Conservation (phyloP, 1,139 yeast species). For the Candida tropicalis region DNA sequence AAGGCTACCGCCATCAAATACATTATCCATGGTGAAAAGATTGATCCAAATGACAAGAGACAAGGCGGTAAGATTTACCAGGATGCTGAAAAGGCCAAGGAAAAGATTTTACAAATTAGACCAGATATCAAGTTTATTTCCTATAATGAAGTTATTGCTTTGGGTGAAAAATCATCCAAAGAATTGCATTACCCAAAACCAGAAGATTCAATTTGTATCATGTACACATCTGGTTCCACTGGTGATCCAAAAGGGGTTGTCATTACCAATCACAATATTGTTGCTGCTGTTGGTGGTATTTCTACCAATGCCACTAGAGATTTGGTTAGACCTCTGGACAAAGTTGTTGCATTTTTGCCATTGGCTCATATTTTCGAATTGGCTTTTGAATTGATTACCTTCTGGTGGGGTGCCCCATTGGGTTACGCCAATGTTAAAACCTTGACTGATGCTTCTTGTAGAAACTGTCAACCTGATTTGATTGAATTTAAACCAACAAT, state of each 20-base stretch:
- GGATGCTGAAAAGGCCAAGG: constrained; percentile 58
- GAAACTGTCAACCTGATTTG: constrained; percentile 87
- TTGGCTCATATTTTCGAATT: constrained; percentile 95
- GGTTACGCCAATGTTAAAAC: constrained; percentile 97
- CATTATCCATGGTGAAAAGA: constrained; percentile 70
- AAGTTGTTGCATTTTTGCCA: constrained; percentile 87
- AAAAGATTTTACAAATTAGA: constrained; percentile 59
- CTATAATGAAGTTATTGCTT: constrained; percentile 62
- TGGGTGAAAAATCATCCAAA: constrained; percentile 57
- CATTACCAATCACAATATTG: constrained; percentile 71
- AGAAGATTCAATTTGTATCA: constrained; percentile 83
- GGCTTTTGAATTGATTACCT: constrained; percentile 74
- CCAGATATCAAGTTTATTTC: constrained; percentile 77
- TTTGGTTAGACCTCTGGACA: constrained; percentile 56
- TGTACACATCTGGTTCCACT: constrained; percentile 99
- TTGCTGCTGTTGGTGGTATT: constrained; percentile 87
- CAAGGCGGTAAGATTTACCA: constrained; percentile 57
- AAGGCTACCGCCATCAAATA: constrained; percentile 63
- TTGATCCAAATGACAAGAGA: constrained; percentile 66
- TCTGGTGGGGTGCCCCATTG: constrained; percentile 88
- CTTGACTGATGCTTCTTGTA: constrained; percentile 76
- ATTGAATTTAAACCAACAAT: constrained; percentile 85
- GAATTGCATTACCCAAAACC: constrained; percentile 58
- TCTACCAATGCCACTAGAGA: constrained; percentile 61
- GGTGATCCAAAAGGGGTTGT: constrained; percentile 98